Evolutionary conservation across 805 yeast species (phyloP), one percentile per base, ranked within the genome.

Genomic region (Candida koratica): DNA sequence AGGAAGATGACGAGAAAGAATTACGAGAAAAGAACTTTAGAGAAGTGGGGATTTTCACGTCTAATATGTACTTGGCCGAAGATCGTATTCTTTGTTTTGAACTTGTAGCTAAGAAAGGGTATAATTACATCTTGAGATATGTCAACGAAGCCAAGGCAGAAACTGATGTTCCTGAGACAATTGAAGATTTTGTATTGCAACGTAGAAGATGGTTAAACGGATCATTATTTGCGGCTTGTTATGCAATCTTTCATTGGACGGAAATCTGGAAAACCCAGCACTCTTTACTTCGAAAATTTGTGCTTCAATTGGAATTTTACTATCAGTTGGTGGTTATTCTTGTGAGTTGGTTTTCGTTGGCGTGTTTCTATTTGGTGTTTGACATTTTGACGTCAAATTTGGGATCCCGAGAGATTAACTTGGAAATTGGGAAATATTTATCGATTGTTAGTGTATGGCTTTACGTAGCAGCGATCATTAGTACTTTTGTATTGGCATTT

Each of bases 151-250:
- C 97, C 4, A 77, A 77, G 44, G 97, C 97, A 0, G 88, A 85
- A 46, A 93, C 97, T 3, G 97, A 93, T 72, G 97, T 88, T 34
- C 97, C 97, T 6, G 97, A 89, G 53, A 69, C 73, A n/a, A 72
- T 89, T 28, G 83, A 96, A n/a, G 97, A 93, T 55, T 87, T 93
- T 53, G 85, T 90, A 36, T 77, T 93, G 38, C 98, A 90, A 66
- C 81, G 98, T 67, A 82, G 98, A 67, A 80, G 98, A 69, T 90
- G 98, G 98, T 73, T 90, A 43, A 90, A 90, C 60, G 99, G 99
- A 57, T 95, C 98, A 2, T 75, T 93, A 55, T 93, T 93, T 65
- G 97, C 99, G 1, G 97, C 97, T 3, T 68, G 89, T 37, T 93
- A 84, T 56, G 80, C 97, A 2, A 85, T 85, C 45, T 53, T 84